Evolutionary conservation across 1,139 yeast genomes (phyloP).

Genomic region (Geotrichum candidum): DNA sequence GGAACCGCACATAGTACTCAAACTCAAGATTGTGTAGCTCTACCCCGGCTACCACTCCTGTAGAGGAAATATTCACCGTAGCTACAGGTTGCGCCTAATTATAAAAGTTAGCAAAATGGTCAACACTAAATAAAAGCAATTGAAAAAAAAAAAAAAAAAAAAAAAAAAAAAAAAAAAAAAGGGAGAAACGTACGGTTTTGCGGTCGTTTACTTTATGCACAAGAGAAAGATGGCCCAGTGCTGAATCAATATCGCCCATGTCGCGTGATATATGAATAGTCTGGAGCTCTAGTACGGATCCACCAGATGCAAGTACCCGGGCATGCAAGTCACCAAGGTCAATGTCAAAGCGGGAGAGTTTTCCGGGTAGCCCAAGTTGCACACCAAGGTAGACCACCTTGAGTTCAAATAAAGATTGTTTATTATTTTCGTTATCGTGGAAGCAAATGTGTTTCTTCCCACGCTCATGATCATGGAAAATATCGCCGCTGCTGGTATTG

Average conservation of each 20-base stretch:
- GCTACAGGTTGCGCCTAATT: slow-evolving; percentile 1
- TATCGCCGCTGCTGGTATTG: background rate
- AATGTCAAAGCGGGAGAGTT: slow-evolving; percentile 23
- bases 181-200: slow-evolving; percentile 20
- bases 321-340: slow-evolving; percentile 31
- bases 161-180: background rate
- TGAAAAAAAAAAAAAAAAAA: background rate
- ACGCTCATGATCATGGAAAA: background rate
- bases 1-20: slow-evolving; percentile 28
- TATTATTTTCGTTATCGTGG: background rate
- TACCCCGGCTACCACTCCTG: slow-evolving; percentile 21
- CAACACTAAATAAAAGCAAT: background rate
- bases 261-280: slow-evolving; percentile 15
- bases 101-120: background rate
- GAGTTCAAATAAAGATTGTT: background rate
- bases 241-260: slow-evolving; percentile 16
- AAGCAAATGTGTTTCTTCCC: background rate
- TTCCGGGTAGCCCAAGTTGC: slow-evolving; percentile 14
- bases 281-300: background rate
- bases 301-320: slow-evolving; percentile 3
- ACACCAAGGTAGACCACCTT: slow-evolving; percentile 2
- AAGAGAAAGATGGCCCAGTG: slow-evolving; percentile 21
- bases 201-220: slow-evolving; percentile 25
- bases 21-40: slow-evolving; percentile 25
- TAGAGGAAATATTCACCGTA: background rate